Evolutionary conservation across 768 basidiomycete genomes (phyloP).

Genomic region (Tricholoma hemisulphureum): DNA sequence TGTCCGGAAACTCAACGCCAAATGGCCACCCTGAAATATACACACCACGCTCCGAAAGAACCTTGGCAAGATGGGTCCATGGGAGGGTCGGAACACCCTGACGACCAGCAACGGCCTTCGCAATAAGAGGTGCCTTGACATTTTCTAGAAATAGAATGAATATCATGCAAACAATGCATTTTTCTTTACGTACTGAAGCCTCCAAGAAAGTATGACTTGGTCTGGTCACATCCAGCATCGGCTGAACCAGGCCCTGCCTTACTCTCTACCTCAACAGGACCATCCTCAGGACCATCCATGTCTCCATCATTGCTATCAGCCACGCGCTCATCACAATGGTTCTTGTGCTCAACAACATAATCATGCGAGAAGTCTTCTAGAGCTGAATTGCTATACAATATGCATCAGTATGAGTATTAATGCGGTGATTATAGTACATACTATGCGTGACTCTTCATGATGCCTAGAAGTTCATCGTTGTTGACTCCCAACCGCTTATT

Average conservation of each 20-base stretch:
- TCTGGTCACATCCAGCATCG: not conserved
- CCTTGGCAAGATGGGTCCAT: not conserved
- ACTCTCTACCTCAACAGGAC: too few relatives aligned
- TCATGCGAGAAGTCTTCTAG: too few relatives aligned
- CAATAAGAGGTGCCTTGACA: not conserved
- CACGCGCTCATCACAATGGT: not conserved
- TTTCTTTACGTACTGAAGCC: not conserved
- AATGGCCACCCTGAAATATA: not conserved
- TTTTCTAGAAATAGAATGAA: not conserved
- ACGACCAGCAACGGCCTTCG: not conserved
- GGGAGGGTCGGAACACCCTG: not conserved
- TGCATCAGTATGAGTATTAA: too few relatives aligned
- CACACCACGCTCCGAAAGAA: not conserved
- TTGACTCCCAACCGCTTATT: too few relatives aligned
- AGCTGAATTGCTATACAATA: too few relatives aligned
- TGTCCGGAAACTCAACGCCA: not conserved
- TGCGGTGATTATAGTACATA: not conserved
- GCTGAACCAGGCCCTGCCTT: too few relatives aligned
- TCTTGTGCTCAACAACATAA: too few relatives aligned
- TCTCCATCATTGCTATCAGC: not conserved
- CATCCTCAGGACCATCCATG: too few relatives aligned
- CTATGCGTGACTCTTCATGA: not conserved
- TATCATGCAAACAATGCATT: not conserved
- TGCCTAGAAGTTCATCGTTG: too few relatives aligned
- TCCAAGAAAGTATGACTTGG: not conserved